Percentiles rank a stretch among this genome's conserved stretches.
Conservation (phyloP, 2,329 filamentous ascomycete species). For the Penicillium sp. region DNA sequence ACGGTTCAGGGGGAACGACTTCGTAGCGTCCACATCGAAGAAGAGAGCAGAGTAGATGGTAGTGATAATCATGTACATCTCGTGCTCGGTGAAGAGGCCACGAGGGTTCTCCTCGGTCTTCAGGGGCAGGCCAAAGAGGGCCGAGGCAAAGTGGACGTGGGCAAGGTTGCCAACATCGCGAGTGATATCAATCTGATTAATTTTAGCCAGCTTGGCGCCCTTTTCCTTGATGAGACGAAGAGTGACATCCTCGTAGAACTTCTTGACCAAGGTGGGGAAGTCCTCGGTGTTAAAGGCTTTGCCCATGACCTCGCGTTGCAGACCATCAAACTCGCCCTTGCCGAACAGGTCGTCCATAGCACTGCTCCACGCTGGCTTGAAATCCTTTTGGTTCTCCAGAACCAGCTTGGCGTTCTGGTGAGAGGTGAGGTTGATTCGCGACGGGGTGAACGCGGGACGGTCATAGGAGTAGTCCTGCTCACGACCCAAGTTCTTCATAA, state of each 20-base stretch:
- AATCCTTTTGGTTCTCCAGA: constrained; percentile 63
- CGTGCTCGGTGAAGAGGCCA: constrained; percentile 60
- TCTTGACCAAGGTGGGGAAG: constrained; percentile 66
- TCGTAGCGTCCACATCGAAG: constrained; percentile 67
- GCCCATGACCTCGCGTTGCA: constrained; percentile 58
- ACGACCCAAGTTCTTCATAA: constrained; percentile 68
- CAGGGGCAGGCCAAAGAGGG: constrained; percentile 59
- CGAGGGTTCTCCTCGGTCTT: constrained; percentile 56
- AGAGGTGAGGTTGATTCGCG: constrained; percentile 61
- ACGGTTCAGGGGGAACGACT: constrained; percentile 66
- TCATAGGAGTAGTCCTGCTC: constrained; percentile 72
- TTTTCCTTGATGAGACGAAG: constrained; percentile 66
- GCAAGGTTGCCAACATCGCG: constrained; percentile 60
- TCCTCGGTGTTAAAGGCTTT: constrained; percentile 64
- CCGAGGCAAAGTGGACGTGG: constrained; percentile 59
- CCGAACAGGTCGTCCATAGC: constrained; percentile 67
- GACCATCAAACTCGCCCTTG: constrained; percentile 55
- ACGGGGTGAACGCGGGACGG: constrained; percentile 58
- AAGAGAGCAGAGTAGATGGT: constrained; percentile 69
- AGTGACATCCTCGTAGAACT: constrained; percentile 68
- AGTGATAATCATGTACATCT: constrained; percentile 64
- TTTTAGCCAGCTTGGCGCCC: constrained; percentile 64
- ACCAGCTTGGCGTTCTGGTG: constrained; percentile 65
- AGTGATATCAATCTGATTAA: constrained; percentile 71
- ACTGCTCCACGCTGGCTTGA: constrained; percentile 67